These are phyloP conservation scores for Acanthamoeba lenticulata DNA, from an alignment of 208 protist genomes.

Conservation along the genomic window DNA sequence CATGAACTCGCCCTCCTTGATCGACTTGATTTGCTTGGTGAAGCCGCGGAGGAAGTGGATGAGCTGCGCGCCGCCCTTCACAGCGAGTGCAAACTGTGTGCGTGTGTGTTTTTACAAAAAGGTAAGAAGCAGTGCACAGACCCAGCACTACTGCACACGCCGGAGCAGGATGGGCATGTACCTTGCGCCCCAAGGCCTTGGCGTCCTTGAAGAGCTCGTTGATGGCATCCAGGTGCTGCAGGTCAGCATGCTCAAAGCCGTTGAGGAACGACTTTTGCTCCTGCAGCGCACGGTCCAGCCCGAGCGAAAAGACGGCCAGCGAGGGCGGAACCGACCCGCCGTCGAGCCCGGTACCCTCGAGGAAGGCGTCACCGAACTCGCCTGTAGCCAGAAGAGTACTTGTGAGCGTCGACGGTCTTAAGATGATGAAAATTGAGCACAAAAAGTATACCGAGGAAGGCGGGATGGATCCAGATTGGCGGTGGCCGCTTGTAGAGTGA, in stretches of 20 bases:
- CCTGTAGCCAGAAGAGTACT: neutral
- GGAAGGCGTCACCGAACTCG: conserved; percentile 67
- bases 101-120: neutral
- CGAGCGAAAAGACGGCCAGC: conserved; percentile 62
- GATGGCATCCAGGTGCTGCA: conserved; percentile 68
- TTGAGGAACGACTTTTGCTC: conserved; percentile 65
- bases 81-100: conserved; percentile 56
- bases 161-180: neutral
- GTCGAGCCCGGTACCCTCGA: conserved; percentile 66
- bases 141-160: neutral
- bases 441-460: neutral
- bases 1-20: conserved; percentile 69
- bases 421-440: neutral
- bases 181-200: conserved; percentile 46
- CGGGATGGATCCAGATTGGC: conserved; percentile 64
- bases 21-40: conserved; percentile 62
- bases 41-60: conserved; percentile 63
- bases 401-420: neutral
- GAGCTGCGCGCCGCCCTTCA: conserved; percentile 60
- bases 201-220: conserved; percentile 67
- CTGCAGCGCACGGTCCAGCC: conserved; percentile 39
- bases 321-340: conserved; percentile 61
- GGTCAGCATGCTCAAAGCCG: conserved; percentile 44
- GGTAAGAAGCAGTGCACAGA: neutral
- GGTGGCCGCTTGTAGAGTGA: conserved; percentile 67